Evolutionary conservation across 2,329 filamentous ascomycete species (phyloP).

Genomic region (Fusarium sp.): DNA sequence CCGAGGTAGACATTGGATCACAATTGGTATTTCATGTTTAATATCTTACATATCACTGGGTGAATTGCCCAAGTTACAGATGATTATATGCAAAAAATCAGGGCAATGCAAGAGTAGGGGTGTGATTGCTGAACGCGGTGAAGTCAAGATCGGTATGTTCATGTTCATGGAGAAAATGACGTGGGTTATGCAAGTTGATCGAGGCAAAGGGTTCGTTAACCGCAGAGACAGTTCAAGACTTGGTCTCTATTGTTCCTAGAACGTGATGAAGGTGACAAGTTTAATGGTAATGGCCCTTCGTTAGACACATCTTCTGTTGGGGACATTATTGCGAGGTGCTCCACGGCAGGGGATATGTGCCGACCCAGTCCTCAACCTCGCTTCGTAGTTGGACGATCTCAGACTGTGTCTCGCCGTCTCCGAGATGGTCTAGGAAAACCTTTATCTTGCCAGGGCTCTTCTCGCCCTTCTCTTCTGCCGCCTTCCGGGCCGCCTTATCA

Average conservation of each 20-base stretch:
- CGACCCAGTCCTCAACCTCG: conserved; percentile 85
- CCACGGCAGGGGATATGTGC: conserved; percentile 81
- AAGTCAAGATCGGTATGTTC: conserved; percentile 1
- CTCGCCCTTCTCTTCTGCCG: conserved; percentile 76
- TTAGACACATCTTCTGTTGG: neutral
- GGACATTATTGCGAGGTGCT: conserved; percentile 56
- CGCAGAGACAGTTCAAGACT: neutral
- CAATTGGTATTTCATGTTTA: conserved; percentile 8
- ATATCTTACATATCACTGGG: conserved; percentile 13
- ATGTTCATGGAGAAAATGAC: neutral
- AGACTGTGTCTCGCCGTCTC: conserved; percentile 75
- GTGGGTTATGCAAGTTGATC: neutral
- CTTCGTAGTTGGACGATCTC: conserved; percentile 81
- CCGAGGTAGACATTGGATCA: conserved; percentile 1
- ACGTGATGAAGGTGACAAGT: conserved; percentile 6
- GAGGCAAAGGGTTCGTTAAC: neutral
- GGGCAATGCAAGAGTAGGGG: conserved; percentile 5
- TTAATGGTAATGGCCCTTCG: neutral
- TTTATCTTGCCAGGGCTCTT: conserved; percentile 76
- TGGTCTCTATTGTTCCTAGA: conserved; percentile 3
- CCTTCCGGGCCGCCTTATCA: conserved; percentile 79
- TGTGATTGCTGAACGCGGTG: neutral
- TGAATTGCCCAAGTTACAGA: conserved; percentile 1
- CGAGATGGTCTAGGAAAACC: conserved; percentile 77
- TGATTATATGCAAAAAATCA: neutral